Evolutionary conservation across 2,329 filamentous ascomycete species (phyloP), one percentile per base, ranked within the genome.

Genomic region (Monosporascus cannonballus): DNA sequence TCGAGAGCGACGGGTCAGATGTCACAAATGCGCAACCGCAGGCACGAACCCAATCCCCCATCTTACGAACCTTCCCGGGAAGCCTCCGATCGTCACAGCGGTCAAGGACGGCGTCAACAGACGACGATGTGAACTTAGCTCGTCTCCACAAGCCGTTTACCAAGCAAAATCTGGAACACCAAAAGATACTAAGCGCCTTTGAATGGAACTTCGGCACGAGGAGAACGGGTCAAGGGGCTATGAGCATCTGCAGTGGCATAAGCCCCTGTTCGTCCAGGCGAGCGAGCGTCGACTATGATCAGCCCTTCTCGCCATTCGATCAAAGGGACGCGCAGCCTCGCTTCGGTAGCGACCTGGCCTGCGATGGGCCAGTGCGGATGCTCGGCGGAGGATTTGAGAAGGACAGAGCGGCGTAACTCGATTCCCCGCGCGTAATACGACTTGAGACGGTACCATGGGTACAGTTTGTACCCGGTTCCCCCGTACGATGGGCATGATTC

Each of bases 151-250:
- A 62, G 34, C 66, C 65, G 22, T 66, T 69, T 53, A 68, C 64
- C 2, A 56, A 58, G 9, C 63, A 68, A 49, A 69, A 69, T 48
- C 57, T 68, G 25, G 66, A 67, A 51, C 65, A 69, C 54, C 66
- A 68, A 52, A 66, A 64, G 52, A 52, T 69, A 30, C 51, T 69
- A 15, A 61, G 52, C 49, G 52, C 58, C 20, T 68, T 69, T 50
- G 61, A 66, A 46, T 69, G 63, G 61, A 64, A 61, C 47, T 64
- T 62, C 37, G 58, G 58, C 49, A 59, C 44, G 18, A 57, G 61
- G 36, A 62, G 55, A 38, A 49, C 49, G 20, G 62, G 59, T 38
- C 60, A 59, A 24, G 49, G 60, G 15, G 54, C 57, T 24, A 54
- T 53, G 42, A 65, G 61, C 47, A 56, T 48, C 46, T 51, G 56